Conservation (phyloP, 2,329 filamentous ascomycete species). For the Amauroascus verrucosus region DNA sequence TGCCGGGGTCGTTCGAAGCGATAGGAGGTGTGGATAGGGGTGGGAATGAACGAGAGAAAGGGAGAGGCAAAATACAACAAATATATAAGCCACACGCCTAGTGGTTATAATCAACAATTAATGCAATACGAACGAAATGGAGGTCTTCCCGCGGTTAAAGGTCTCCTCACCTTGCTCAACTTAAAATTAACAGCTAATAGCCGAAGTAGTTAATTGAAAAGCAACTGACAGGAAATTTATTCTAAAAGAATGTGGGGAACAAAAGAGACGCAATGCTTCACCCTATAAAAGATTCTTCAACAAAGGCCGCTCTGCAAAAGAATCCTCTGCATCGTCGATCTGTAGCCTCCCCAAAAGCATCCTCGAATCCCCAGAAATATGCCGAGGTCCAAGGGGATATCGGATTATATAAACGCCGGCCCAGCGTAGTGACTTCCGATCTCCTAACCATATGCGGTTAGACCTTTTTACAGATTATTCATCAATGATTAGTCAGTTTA, state of each 20-base stretch:
- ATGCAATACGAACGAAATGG: background rate
- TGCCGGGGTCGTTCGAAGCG: background rate
- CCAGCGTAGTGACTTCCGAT: too few relatives aligned
- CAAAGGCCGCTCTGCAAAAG: too few relatives aligned
- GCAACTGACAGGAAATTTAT: background rate
- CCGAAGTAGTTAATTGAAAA: background rate
- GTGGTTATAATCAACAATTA: background rate
- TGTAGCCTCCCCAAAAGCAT: too few relatives aligned
- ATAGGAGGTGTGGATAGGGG: background rate
- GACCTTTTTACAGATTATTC: too few relatives aligned
- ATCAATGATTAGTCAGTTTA: background rate
- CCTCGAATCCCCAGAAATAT: background rate
- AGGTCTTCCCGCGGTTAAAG: slow-evolving; percentile 1
- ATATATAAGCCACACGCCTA: background rate
- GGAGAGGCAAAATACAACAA: background rate
- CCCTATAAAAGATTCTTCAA: too few relatives aligned
- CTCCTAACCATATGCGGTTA: too few relatives aligned
- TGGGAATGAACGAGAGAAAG: background rate
- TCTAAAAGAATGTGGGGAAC: background rate
- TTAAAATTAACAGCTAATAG: background rate
- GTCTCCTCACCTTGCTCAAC: background rate
- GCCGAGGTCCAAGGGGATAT: slow-evolving; percentile 3
- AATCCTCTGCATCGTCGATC: too few relatives aligned
- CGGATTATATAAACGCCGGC: too few relatives aligned
- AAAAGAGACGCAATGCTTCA: too few relatives aligned